Percentiles rank a stretch among this genome's conserved stretches.
These are phyloP conservation scores for Aureobasidium mangrovei DNA, from an alignment of 2,329 filamentous ascomycete species.

Conservation along the genomic window DNA sequence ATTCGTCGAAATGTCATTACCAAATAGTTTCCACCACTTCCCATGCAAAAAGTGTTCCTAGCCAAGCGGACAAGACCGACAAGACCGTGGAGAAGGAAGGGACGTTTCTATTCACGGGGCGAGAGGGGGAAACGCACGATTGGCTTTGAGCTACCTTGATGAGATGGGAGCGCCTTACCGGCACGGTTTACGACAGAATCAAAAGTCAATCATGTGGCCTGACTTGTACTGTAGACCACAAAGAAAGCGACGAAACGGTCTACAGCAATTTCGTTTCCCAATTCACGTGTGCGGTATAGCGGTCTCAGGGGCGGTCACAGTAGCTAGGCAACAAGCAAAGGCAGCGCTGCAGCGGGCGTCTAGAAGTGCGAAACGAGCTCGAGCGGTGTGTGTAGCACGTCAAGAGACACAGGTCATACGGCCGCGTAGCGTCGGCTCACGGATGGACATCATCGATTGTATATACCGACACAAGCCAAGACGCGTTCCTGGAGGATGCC, in stretches of 20 bases:
- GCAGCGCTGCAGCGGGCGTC: too few species aligned
- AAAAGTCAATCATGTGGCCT: background rate
- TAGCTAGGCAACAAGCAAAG: too few species aligned
- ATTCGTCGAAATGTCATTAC: slow-evolving; percentile 4
- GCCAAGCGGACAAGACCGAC: background rate
- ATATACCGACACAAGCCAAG: background rate
- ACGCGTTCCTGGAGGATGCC: background rate
- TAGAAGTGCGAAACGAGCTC: too few species aligned
- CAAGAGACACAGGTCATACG: too few species aligned
- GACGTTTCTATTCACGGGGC: background rate
- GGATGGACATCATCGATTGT: too few species aligned
- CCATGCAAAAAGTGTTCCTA: background rate
- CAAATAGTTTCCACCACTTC: slow-evolving; percentile 9
- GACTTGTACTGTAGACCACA: background rate
- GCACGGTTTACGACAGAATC: background rate
- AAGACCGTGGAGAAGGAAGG: background rate
- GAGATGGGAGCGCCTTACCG: background rate
- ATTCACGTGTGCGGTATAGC: background rate
- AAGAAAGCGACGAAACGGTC: too few species aligned
- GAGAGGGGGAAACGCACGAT: background rate
- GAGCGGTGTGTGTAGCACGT: too few species aligned
- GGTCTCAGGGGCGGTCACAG: too few species aligned
- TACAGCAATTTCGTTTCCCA: background rate
- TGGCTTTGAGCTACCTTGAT: background rate
- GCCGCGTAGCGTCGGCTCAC: too few species aligned